These are phyloP conservation scores for Rhinocladiella similis DNA, from an alignment of 2,329 filamentous ascomycete species.

Conservation along the genomic window DNA sequence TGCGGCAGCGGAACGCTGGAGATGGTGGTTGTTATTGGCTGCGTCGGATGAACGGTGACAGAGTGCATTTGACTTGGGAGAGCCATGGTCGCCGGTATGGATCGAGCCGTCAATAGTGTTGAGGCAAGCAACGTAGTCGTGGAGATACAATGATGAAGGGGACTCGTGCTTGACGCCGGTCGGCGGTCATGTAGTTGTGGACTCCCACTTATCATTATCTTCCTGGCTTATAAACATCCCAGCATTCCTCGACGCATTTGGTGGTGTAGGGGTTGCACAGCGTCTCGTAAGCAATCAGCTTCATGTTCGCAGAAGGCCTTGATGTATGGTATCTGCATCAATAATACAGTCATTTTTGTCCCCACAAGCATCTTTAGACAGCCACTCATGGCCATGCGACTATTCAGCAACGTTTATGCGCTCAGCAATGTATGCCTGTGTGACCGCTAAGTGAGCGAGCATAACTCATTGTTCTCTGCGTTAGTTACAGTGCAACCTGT, in stretches of 20 bases:
- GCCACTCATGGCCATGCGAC: background rate
- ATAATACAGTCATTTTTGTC: too few species aligned
- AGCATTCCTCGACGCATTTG: background rate
- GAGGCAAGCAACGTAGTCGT: too few species aligned
- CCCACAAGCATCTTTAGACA: too few species aligned
- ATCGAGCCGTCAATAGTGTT: background rate
- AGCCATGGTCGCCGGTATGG: background rate
- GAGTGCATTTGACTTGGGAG: slow-evolving; percentile 1
- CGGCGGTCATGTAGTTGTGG: too few species aligned
- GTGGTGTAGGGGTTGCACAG: background rate
- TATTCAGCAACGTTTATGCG: background rate
- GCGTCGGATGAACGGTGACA: slow-evolving; percentile 11
- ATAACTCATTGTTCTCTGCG: too few species aligned
- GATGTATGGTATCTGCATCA: too few species aligned
- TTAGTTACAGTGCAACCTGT: too few species aligned
- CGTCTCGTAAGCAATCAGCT: too few species aligned
- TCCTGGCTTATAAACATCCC: background rate
- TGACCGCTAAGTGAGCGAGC: background rate
- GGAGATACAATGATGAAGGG: background rate
- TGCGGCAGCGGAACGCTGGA: slow-evolving; percentile 39
- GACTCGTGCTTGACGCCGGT: too few species aligned
- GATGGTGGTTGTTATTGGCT: slow-evolving; percentile 11
- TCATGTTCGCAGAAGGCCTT: too few species aligned
- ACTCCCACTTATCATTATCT: too few species aligned
- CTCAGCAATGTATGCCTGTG: background rate